phyloP scores from a whole-genome alignment of 768 basidiomycete species.

The Termitomyces sp. region DNA sequence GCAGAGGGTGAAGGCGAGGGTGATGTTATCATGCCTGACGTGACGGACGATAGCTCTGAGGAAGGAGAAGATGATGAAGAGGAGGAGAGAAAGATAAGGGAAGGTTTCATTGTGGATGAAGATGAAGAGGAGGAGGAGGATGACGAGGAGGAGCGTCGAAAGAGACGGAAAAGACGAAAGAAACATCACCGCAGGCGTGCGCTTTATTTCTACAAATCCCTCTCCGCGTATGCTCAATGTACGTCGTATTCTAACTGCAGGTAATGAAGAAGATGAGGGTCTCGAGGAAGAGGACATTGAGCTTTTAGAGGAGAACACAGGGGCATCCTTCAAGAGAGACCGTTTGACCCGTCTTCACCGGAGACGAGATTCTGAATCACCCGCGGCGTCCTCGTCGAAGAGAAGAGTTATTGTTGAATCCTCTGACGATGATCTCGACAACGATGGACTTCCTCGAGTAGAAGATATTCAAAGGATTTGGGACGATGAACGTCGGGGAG shows the following conservation, averaged over 20 bases:
- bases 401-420: conserved; percentile 59
- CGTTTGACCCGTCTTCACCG: conserved; percentile 69
- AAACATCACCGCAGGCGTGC: conserved; percentile 54
- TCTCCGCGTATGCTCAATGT: conserved; percentile 8
- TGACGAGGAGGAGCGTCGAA: conserved; percentile 51
- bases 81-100: conserved; percentile 70
- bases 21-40: conserved; percentile 47
- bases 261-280: conserved; percentile 53
- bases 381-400: conserved; percentile 54
- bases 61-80: conserved; percentile 91
- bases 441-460: conserved; percentile 46
- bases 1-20: conserved; percentile 49
- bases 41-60: conserved; percentile 80
- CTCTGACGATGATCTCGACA: conserved; percentile 72
- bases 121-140: conserved; percentile 83
- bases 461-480: conserved; percentile 72
- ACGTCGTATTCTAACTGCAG: conserved; percentile 7
- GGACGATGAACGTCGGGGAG: conserved; percentile 68
- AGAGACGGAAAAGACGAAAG: conserved; percentile 63
- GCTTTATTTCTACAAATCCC: conserved; percentile 11
- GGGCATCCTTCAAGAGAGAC: conserved; percentile 63
- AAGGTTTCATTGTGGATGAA: conserved; percentile 91
- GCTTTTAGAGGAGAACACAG: conserved; percentile 84
- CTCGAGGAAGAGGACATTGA: conserved; percentile 95
- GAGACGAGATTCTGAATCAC: conserved; percentile 66